phyloP scores from a whole-genome alignment of 2,329 filamentous ascomycete genomes.

The Boeremia exigua region DNA sequence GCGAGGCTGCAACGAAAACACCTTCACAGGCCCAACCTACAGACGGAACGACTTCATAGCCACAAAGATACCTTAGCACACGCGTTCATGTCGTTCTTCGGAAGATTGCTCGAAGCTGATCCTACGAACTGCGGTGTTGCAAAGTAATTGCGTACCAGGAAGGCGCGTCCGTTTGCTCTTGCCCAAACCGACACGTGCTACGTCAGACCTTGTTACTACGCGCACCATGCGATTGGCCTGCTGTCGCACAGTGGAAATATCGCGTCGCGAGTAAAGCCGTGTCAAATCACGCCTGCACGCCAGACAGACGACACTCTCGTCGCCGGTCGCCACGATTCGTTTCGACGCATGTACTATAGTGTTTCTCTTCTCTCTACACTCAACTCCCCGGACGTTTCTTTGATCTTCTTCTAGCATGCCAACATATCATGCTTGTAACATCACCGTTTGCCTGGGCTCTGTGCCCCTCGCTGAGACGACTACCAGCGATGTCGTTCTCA shows the following conservation, averaged over 20 bases:
- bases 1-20: not conserved
- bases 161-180: slow-evolving; percentile 19
- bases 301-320: not conserved
- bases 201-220: slow-evolving; percentile 14
- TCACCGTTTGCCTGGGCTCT: slow-evolving; percentile 33
- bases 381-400: not conserved
- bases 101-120: too few species aligned
- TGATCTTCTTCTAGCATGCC: slow-evolving; percentile 31
- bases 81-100: too few species aligned
- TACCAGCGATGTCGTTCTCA: slow-evolving; percentile 28
- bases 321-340: not conserved
- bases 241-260: slow-evolving; percentile 7
- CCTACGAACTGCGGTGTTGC: too few species aligned
- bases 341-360: slow-evolving; percentile 1
- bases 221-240: slow-evolving; percentile 15
- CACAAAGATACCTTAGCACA: too few species aligned
- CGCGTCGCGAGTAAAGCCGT: not conserved
- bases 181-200: slow-evolving; percentile 16
- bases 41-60: too few species aligned
- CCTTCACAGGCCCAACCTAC: not conserved
- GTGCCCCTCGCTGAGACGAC: slow-evolving; percentile 36
- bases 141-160: not conserved
- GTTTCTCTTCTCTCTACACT: not conserved
- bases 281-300: slow-evolving; percentile 5
- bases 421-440: slow-evolving; percentile 36